Percentiles rank a stretch among this genome's conserved stretches.
Conservation (phyloP, 345 rosid species). For the Physaria fendleri region DNA sequence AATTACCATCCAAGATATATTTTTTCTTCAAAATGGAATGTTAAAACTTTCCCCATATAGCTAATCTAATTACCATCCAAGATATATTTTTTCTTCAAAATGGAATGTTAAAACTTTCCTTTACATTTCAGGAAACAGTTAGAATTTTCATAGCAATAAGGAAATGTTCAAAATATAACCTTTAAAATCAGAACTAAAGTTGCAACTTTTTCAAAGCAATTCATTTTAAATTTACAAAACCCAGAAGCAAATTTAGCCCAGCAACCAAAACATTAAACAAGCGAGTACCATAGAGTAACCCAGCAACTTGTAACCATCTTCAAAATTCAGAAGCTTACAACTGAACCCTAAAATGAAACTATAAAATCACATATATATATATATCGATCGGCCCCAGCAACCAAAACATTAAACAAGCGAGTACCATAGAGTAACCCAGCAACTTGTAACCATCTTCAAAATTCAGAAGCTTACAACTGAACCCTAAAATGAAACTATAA, state of each 20-base stretch:
- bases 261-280: constrained; percentile 3
- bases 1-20: not conserved
- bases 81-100: not conserved
- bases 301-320: too few species aligned
- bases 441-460: too few species aligned
- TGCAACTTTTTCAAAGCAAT: not conserved
- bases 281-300: too few species aligned
- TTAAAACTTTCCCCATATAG: not conserved
- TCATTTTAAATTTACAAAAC: not conserved
- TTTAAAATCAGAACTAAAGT: not conserved
- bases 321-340: too few species aligned
- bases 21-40: not conserved
- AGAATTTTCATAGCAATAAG: not conserved
- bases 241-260: constrained; percentile 8
- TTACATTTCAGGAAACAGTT: not conserved
- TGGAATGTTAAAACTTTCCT: not conserved
- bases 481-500: constrained; percentile 15
- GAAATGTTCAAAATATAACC: not conserved
- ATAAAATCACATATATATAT: too few species aligned
- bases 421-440: too few species aligned
- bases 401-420: not conserved
- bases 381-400: constrained; percentile 10
- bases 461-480: constrained; percentile 12
- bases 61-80: not conserved
- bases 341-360: constrained; percentile 15